Percentiles rank a stretch among this genome's conserved stretches.
Evolutionary conservation across 129 eudicot genomes (phyloP).

Genomic region (Flaveria bidentis): DNA sequence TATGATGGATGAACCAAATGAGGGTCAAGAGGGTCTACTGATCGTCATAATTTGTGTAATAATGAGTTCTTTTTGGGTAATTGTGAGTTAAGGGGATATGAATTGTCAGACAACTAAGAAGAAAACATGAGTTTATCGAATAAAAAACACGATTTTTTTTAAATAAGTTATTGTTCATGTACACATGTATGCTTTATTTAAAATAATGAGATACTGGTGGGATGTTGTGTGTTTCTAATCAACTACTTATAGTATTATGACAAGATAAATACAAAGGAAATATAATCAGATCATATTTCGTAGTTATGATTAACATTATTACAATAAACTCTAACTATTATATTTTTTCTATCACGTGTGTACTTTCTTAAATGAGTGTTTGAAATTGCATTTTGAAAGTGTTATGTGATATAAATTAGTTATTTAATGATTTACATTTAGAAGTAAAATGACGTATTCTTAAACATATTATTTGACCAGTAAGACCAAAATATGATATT

Average conservation of each 20-base stretch:
- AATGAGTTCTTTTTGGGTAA: neutral
- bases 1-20: neutral
- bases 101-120: neutral
- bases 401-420: neutral
- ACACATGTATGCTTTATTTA: too few species aligned
- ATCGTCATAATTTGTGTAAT: neutral
- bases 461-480: neutral
- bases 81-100: neutral
- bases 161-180: too few species aligned
- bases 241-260: too few species aligned
- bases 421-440: neutral
- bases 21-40: neutral
- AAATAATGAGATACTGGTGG: too few species aligned
- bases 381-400: too few species aligned
- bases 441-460: neutral
- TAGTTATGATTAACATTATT: too few species aligned
- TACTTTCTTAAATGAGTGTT: too few species aligned
- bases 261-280: too few species aligned
- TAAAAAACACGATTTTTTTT: neutral
- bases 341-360: too few species aligned
- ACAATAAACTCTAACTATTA: too few species aligned
- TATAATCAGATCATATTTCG: too few species aligned
- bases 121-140: neutral
- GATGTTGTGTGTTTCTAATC: too few species aligned
- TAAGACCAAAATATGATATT: neutral